phyloP scores from a whole-genome alignment of 306 rosid species.

The Cicer bijugum region DNA sequence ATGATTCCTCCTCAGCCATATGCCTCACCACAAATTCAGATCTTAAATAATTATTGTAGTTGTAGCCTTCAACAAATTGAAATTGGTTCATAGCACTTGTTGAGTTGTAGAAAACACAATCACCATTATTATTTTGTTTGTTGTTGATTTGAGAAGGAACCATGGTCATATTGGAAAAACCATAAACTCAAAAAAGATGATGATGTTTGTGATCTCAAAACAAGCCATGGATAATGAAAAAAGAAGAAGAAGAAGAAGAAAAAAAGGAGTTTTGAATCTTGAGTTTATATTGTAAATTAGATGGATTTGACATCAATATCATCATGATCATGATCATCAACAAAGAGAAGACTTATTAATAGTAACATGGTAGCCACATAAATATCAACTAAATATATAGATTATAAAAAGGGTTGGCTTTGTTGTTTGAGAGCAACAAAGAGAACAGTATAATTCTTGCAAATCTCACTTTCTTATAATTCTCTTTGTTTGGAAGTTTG shows the following conservation, averaged over 20 bases:
- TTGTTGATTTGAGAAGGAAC: conserved; percentile 65
- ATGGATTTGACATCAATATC: conserved; percentile 52
- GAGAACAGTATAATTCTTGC: conserved; percentile 50
- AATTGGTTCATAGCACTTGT: conserved; percentile 59
- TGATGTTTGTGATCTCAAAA: conserved; percentile 42
- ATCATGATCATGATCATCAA: conserved; percentile 8
- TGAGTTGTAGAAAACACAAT: conserved; percentile 42
- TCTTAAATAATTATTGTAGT: conserved; percentile 49
- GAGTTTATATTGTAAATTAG: conserved; percentile 38
- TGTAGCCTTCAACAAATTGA: conserved; percentile 41
- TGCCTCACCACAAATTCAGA: conserved; percentile 56
- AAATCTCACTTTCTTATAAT: conserved; percentile 92
- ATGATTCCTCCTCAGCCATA: conserved; percentile 73
- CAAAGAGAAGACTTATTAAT: conserved; percentile 24
- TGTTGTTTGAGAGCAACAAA: conserved; percentile 40
- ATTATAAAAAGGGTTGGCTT: conserved; percentile 43
- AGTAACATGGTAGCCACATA: conserved; percentile 54
- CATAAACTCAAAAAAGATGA: conserved; percentile 11
- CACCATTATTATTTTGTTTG: conserved; percentile 35
- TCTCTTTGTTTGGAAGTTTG: conserved; percentile 93
- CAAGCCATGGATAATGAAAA: conserved; percentile 54
- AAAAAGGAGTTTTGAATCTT: conserved; percentile 35
- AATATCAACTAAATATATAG: conserved; percentile 39
- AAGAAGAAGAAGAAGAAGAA: conserved; percentile 27
- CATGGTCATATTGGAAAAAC: conserved; percentile 68